A percentile compares a stretch with the other conserved stretches of the same genome.
phyloP scores from a whole-genome alignment of 2,329 filamentous ascomycete species.

The Penicillium sp. region DNA sequence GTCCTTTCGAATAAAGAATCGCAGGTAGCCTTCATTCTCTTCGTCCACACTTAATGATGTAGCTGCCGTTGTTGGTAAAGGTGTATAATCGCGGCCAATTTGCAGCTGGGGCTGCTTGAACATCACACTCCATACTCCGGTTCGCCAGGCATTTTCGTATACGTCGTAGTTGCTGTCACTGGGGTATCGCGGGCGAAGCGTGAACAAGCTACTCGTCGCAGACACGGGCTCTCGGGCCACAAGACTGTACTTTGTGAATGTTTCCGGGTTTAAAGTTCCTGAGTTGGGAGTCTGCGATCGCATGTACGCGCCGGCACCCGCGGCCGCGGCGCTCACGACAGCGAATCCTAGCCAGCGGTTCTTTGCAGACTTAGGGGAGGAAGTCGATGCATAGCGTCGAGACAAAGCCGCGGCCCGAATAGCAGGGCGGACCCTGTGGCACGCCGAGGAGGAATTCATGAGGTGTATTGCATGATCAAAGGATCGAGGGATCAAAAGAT shows the following conservation, averaged over 20 bases:
- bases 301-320: slow-evolving; percentile 37
- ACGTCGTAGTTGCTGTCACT: slow-evolving; percentile 34
- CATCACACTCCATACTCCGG: slow-evolving; percentile 82
- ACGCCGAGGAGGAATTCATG: slow-evolving; percentile 15
- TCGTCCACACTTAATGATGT: slow-evolving; percentile 24
- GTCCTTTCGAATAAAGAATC: slow-evolving; percentile 77
- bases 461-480: slow-evolving; percentile 6
- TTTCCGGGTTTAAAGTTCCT: slow-evolving; percentile 34
- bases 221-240: slow-evolving; percentile 45
- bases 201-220: slow-evolving; percentile 48
- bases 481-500: not conserved
- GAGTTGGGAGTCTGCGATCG: slow-evolving; percentile 27
- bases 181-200: slow-evolving; percentile 36
- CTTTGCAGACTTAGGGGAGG: slow-evolving; percentile 9
- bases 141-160: slow-evolving; percentile 53
- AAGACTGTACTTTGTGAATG: slow-evolving; percentile 43
- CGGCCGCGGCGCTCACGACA: slow-evolving; percentile 35
- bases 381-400: slow-evolving; percentile 24
- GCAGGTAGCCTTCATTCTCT: slow-evolving; percentile 49
- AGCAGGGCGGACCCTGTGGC: slow-evolving; percentile 12
- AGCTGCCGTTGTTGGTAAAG: slow-evolving; percentile 54
- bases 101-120: slow-evolving; percentile 93
- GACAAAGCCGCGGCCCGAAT: slow-evolving; percentile 11
- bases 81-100: slow-evolving; percentile 88
- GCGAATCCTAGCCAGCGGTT: slow-evolving; percentile 36